Evolutionary conservation across 257 asterid genomes (phyloP).

Genomic region (Fraxinus americana): DNA sequence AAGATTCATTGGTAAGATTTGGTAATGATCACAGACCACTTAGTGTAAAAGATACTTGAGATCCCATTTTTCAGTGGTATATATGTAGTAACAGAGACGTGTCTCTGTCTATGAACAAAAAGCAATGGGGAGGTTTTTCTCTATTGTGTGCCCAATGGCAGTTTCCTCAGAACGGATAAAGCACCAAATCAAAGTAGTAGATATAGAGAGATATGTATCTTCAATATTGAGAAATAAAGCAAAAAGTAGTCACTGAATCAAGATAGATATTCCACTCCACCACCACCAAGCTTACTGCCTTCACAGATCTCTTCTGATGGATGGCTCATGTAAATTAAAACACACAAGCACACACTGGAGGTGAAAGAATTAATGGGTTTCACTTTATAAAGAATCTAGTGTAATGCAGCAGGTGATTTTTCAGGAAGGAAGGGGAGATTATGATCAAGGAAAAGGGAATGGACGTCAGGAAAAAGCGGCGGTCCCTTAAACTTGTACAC

Average conservation of each 20-base stretch:
- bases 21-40: not conserved
- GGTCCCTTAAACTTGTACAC: not conserved
- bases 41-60: not conserved
- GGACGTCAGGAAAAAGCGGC: conserved; percentile 10
- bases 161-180: conserved; percentile 4
- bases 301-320: conserved; percentile 1
- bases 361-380: conserved; percentile 4
- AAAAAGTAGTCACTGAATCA: not conserved
- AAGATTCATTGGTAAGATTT: not conserved
- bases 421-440: conserved; percentile 15
- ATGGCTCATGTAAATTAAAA: not conserved
- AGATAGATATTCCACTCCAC: conserved; percentile 32
- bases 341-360: conserved; percentile 15
- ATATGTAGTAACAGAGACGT: not conserved
- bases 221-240: conserved; percentile 25
- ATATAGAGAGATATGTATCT: conserved; percentile 35
- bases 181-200: conserved; percentile 18
- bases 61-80: not conserved
- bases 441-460: conserved; percentile 26
- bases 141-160: conserved; percentile 4
- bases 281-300: conserved; percentile 20
- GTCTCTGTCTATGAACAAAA: conserved; percentile 12
- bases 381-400: conserved; percentile 33
- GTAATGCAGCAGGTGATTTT: conserved; percentile 22
- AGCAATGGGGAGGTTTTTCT: not conserved